Evolutionary conservation across 192 early-diverging fungal genomes (phyloP).

Genomic region (Podila verticillata): DNA sequence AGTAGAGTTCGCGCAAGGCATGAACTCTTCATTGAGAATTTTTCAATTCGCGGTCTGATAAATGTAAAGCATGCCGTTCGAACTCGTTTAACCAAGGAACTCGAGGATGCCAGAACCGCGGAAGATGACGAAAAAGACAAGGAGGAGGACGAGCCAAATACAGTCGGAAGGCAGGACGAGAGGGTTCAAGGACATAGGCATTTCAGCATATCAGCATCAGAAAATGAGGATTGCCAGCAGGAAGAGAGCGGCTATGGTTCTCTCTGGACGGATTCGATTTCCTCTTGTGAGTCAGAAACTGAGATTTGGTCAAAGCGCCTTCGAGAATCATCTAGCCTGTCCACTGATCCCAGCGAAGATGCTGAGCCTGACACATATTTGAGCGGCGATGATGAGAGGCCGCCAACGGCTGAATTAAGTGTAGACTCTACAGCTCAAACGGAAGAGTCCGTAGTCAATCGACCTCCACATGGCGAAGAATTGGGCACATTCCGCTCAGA

Average conservation of each 20-base stretch:
- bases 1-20: constrained; percentile 10
- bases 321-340: constrained; percentile 6
- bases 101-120: constrained; percentile 15
- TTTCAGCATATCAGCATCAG: too few species aligned
- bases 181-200: too few species aligned
- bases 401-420: too few species aligned
- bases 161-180: background rate
- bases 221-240: too few species aligned
- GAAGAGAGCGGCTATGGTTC: background rate
- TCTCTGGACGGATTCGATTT: background rate
- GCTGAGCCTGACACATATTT: constrained; percentile 7
- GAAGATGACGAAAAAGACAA: constrained; percentile 7
- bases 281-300: constrained; percentile 2
- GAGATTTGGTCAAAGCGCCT: background rate
- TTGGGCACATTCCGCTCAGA: constrained; percentile 11
- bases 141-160: background rate
- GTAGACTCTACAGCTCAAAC: background rate
- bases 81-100: constrained; percentile 13
- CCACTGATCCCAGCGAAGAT: constrained; percentile 4
- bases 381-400: constrained; percentile 2
- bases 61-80: constrained; percentile 7
- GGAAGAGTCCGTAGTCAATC: background rate
- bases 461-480: background rate
- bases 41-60: background rate
- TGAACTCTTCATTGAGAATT: constrained; percentile 13